phyloP scores from a whole-genome alignment of 2,329 filamentous ascomycete genomes.

The Diaporthe aspalathi region DNA sequence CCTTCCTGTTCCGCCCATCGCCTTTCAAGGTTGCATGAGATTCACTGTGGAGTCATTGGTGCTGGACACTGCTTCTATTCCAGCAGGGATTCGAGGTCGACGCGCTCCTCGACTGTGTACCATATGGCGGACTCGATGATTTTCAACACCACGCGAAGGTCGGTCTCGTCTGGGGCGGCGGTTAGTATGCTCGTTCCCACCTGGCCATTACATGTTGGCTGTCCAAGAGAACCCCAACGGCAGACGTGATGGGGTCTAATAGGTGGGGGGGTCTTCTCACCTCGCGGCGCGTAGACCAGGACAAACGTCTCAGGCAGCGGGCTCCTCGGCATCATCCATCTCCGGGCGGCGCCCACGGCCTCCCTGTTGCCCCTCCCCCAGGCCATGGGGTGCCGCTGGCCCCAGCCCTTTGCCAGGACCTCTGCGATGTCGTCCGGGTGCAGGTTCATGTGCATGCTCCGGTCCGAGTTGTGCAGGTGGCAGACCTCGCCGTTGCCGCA shows the following conservation, averaged over 20 bases:
- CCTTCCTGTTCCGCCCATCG: background rate
- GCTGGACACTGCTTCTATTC: background rate
- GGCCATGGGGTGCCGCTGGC: constrained; percentile 76
- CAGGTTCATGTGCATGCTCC: constrained; percentile 82
- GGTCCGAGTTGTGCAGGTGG: constrained; percentile 82
- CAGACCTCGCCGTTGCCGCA: constrained; percentile 85
- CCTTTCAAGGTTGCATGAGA: background rate
- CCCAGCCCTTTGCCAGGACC: constrained; percentile 82
- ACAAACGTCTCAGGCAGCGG: constrained; percentile 81
- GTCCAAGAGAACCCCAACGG: background rate
- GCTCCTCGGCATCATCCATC: constrained; percentile 53
- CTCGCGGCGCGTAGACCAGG: constrained; percentile 83
- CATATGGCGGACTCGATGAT: constrained; percentile 82
- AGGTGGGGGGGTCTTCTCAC: constrained; percentile 47
- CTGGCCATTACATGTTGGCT: too few relatives aligned
- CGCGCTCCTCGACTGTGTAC: constrained; percentile 59
- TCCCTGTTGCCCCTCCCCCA: constrained; percentile 60
- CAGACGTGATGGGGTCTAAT: background rate
- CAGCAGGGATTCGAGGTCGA: constrained; percentile 37
- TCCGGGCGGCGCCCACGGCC: background rate
- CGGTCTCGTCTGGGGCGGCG: constrained; percentile 63
- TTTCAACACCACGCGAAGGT: constrained; percentile 73
- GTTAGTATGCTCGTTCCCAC: constrained; percentile 27
- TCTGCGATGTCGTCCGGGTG: constrained; percentile 81
- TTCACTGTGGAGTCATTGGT: background rate